Conservation (phyloP, 2,329 filamentous ascomycete species). For the Penicillium sp. region DNA sequence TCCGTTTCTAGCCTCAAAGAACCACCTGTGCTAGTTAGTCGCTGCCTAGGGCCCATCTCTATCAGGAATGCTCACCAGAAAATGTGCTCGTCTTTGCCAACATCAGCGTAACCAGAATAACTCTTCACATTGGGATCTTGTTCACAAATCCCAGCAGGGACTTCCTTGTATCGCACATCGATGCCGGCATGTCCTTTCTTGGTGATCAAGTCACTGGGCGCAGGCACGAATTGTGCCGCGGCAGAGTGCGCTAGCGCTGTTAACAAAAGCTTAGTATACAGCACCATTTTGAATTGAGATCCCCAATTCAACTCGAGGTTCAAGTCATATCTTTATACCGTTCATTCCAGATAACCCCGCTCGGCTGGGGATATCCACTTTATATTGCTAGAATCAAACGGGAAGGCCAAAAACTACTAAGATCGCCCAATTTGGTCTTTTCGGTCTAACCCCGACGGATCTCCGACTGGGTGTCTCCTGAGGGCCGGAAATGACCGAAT, state of each 20-base stretch:
- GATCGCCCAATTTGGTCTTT: background rate
- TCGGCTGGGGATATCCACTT: background rate
- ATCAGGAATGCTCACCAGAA: constrained; percentile 13
- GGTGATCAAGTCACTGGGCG: background rate
- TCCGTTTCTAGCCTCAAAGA: constrained; percentile 4
- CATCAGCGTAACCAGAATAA: constrained; percentile 25
- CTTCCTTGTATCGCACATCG: constrained; percentile 21
- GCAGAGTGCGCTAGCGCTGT: background rate
- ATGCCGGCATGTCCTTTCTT: constrained; percentile 10
- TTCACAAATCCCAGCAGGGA: constrained; percentile 22
- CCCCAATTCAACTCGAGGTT: background rate
- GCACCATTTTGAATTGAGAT: background rate
- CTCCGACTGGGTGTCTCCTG: background rate
- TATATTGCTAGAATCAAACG: background rate
- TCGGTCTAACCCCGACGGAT: background rate
- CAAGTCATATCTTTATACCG: background rate
- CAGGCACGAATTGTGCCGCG: background rate
- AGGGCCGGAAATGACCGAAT: background rate
- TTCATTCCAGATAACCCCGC: background rate
- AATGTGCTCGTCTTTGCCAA: constrained; percentile 22
- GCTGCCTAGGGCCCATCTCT: background rate
- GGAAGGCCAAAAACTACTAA: background rate
- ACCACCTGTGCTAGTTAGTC: background rate
- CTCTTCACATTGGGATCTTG: constrained; percentile 24
- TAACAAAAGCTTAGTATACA: background rate